Base-by-base conservation (phyloP, 495 filamentous ascomycete species). In the Daldinia loculata region DNA sequence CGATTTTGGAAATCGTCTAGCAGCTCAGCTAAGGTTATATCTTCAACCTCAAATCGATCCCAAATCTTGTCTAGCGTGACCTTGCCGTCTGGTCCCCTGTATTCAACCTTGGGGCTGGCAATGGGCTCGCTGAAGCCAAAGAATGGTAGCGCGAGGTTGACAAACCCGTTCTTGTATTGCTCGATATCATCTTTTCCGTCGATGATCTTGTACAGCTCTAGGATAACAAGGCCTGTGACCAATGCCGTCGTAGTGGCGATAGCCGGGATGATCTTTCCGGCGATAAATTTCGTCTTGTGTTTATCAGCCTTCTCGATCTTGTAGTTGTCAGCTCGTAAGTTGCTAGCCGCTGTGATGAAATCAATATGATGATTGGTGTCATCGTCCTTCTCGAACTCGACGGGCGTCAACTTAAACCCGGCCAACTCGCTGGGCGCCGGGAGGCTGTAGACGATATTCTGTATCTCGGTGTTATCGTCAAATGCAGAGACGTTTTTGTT, bases 361-460 rank as follows among this genome's bases (percentile, higher is more conserved):
- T 98, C 95, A 78, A 99, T 99, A 83, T 99, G 96, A 78, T 94
- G 86, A 81, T 99, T 99, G 55, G 90, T 93, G 81, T 98, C 96
- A 70, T 99, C 95, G 74, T 99, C 96, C 85, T 99, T 99, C 83
- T 99, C 96, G 74, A 99, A 99, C 77, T 99, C 96, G 12, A 98
- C 96, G 1, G 94, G 92, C 45, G 87, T 87, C 50, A 99, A 84
- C 76, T 93, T 92, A 85, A 95, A 96, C 12, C 93, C 93, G 32
- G 91, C 89, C 32, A 98, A 82, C 11, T 88, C 85, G 72, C 91
- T 94, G 34, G 95, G 89, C 2, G 90, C 83, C 4, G 96, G 96
- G 22, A 99, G 84, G 53, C 83, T 81, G 32, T 81, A 69, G 8
- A 89, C 82, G 30, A 99, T 86, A 39, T 86, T 84, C 66, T 90